Conservation (phyloP, 768 basidiomycete genomes). For the Leccinum subtestaceum region DNA sequence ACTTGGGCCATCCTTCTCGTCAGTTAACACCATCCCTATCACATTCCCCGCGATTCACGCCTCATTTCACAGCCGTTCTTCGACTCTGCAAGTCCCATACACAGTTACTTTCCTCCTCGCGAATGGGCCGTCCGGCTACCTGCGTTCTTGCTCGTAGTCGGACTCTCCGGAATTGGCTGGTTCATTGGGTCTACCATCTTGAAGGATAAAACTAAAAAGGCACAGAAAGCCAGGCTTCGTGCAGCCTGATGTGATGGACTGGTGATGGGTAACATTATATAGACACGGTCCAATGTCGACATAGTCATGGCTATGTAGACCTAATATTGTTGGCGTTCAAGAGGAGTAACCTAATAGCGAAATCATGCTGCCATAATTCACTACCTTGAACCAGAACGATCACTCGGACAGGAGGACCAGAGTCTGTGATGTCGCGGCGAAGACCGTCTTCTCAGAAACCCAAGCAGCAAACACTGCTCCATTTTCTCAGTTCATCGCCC, state of each 20-base stretch:
- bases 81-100: conserved; percentile 67
- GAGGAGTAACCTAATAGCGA: background rate
- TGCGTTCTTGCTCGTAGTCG: conserved; percentile 76
- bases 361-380: background rate
- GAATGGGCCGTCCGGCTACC: conserved; percentile 94
- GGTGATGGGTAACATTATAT: background rate
- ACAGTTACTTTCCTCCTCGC: conserved; percentile 76
- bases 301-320: background rate
- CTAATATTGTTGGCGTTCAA: background rate
- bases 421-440: conserved; percentile 6
- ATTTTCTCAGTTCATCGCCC: conserved; percentile 32
- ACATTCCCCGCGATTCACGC: conserved; percentile 3
- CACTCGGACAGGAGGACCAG: too few relatives aligned
- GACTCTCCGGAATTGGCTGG: conserved; percentile 73
- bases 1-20: conserved; percentile 88
- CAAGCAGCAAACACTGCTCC: conserved; percentile 46
- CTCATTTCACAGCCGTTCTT: conserved; percentile 70
- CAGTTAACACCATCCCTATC: conserved; percentile 26
- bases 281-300: background rate
- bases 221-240: conserved; percentile 58
- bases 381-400: background rate
- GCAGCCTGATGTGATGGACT: conserved; percentile 44
- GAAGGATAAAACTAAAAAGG: conserved; percentile 69
- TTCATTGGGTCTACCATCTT: conserved; percentile 78
- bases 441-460: conserved; percentile 26